Base-by-base conservation (phyloP, 495 filamentous ascomycete species). In the Podospora bellae-mahoneyi region DNA sequence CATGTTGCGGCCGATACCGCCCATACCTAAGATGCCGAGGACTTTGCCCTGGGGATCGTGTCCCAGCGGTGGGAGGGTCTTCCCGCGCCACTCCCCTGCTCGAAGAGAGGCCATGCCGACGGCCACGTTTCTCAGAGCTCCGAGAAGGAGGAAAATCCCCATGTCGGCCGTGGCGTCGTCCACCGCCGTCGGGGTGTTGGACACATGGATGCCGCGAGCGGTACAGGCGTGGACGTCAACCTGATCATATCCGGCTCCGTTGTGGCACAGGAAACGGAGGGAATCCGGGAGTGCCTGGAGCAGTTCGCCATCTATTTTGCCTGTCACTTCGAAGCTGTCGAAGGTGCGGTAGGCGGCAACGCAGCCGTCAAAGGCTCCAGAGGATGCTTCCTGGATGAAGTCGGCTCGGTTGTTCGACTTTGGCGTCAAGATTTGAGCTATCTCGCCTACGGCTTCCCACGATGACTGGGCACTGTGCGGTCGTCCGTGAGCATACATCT, bases 231-330 rank as follows among this genome's bases (percentile, higher is more conserved):
- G 78, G 34, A 93, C 83, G 74, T 90, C 86, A 65, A 95, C 81
- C 78, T 92, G 89, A 77, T 95, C 92, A 78, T 94, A 95, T 23
- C 92, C 92, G 53, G 92, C 90, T 44, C 92, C 93, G 73, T 92
- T 94, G 76, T 97, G 93, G 74, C 87, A 90, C 69, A 97, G 85
- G 77, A 91, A 97, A 69, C 86, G 89, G 54, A 96, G 75, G 3
- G 86, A 89, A 34, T 77, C 72, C 1, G 93, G 93, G 2, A 94
- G 77, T 13, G 78, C 82, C 16, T 79, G 77, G n/a, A 92, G 78
- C 27, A 94, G 77, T 74, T 92, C 90, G 56, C 80, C 82, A 68
- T 93, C 86, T 20, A 93, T 74, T 3, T 81, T 75, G 0, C 94
- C 94, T 0, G 94, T 96, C 67, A 90, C 79, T 0, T 68, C 60